Base-by-base conservation (phyloP, 306 rosid genomes). In the Glycine tomentella region DNA sequence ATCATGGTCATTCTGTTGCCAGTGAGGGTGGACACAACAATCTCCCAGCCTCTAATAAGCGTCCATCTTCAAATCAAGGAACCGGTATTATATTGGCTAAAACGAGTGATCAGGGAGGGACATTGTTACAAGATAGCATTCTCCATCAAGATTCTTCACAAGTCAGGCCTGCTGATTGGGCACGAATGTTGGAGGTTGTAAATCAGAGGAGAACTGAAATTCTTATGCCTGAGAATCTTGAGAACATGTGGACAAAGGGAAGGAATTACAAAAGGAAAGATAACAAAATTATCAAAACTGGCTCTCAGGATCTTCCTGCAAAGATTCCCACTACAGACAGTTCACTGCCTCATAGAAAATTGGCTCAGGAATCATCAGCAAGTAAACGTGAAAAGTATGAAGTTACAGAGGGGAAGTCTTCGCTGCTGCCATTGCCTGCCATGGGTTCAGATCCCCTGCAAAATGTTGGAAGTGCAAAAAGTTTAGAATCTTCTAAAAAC, bases 181-280 rank as follows among this genome's bases (percentile, higher is more conserved):
- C 93, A 65, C 90, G 86, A 57, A 71, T 74, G 76, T 86, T 96
- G 85, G 92, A 96, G 68, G 98, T 87, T 73, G 98, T 88, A 36
- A 93, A 97, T 66, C 96, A 96, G 86, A 88, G 97, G 83, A 93
- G 98, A 87, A 90, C 98, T 82, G 97, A 93, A 75, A 93, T 92
- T 89, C 99, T 93, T 75, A 83, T 87, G 89, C 98, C 99, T 51
- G 98, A 96, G 90, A 96, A 96, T 90, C 97, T 96, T 31, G 99
- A 96, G 83, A 96, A 96, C 86, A 85, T 96, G 98, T 96, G 99
- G 99, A 84, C 99, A n/a, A 96, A 93, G 82, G 99, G 99, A 85
- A 90, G 91, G 76, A 88, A 96, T 72, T 96, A 96, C 81, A 93
- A 90, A 75, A 93, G 78, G 87, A 96, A 90, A 84, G 99, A 92